Evolutionary conservation across 179 eudicot genomes (phyloP).

Genomic region (Nepenthes alata): DNA sequence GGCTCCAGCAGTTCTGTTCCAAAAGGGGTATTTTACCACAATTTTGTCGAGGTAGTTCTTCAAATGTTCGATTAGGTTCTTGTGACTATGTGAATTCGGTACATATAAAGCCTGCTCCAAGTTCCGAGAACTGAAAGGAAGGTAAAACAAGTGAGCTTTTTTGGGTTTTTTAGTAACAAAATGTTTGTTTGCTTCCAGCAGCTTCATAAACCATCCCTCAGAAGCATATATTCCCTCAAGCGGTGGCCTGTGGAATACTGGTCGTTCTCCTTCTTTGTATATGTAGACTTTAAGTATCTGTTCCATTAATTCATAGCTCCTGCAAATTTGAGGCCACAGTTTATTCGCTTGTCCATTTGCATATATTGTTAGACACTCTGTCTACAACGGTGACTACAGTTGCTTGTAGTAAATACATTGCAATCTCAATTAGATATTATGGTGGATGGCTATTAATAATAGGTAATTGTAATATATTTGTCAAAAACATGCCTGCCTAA

Average conservation of each 20-base stretch:
- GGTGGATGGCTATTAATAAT: too few species aligned
- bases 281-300: constrained; percentile 45
- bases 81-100: constrained; percentile 32
- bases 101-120: constrained; percentile 37
- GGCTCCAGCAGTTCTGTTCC: constrained; percentile 51
- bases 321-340: constrained; percentile 6
- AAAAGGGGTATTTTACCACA: constrained; percentile 29
- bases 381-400: background rate
- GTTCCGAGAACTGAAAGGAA: constrained; percentile 44
- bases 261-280: constrained; percentile 43
- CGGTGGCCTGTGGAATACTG: constrained; percentile 37
- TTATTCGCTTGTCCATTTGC: background rate
- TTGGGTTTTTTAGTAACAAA: constrained; percentile 30
- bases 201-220: constrained; percentile 61
- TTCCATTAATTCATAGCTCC: constrained; percentile 53
- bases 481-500: too few species aligned
- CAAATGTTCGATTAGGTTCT: constrained; percentile 32
- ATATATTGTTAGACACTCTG: background rate
- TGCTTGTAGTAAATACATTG: background rate
- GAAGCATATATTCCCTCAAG: constrained; percentile 51
- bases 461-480: too few species aligned
- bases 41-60: constrained; percentile 28
- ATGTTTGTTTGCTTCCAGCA: constrained; percentile 31
- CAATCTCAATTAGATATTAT: too few species aligned
- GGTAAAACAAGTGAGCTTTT: constrained; percentile 47